Evolutionary conservation across 1,284 basidiomycete genomes (phyloP), one percentile per base, ranked within the genome.

Genomic region (Fomitopsis palustris): DNA sequence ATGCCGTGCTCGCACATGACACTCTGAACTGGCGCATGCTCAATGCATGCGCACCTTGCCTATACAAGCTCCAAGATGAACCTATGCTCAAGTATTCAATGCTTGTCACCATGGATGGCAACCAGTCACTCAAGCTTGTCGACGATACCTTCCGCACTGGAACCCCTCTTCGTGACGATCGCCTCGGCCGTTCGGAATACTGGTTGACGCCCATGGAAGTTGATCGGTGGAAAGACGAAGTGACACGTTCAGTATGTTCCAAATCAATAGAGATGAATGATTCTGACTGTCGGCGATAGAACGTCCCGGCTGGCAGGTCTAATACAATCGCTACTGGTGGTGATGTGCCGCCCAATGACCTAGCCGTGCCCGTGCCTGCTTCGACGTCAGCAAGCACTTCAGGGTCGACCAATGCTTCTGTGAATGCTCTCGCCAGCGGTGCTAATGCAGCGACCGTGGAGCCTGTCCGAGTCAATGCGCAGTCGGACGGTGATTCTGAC

Each of bases 41-140:
- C 6, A 63, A 74, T 54, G 62, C 65, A 0, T 75, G 73, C 54
- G 69, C 69, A 2, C 60, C 69, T 0, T 74, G 71, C 53, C 54
- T 65, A 39, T 70, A 72, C 55, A 62, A 64, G 53, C 59, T 73
- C 4, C 60, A 66, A 6, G 64, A 66, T 14, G 73, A 74, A 53
- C 47, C 45, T 0, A 17, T 53, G 0, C 57, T 74, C 5, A n/a
- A 54, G 23, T 59, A 59, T 5, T 57, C 62, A 0, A 53, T 70
- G 1, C 60, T 73, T 0, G 61, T 59, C 3, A 56, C 67, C 0
- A 68, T 73, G 61, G 73, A 75, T 55, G 73, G 72, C 12, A 74
- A 75, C 43, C 63, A 67, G 19, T 75, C 72, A 0, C 62, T 74
- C 0, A 73, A 73, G 56, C 64, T 71, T 0, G 57, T 68, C 17